A percentile compares a stretch with the other conserved stretches of the same genome.
phyloP scores from a whole-genome alignment of 1,139 yeast species.

The Tardiomyces depauwii region DNA sequence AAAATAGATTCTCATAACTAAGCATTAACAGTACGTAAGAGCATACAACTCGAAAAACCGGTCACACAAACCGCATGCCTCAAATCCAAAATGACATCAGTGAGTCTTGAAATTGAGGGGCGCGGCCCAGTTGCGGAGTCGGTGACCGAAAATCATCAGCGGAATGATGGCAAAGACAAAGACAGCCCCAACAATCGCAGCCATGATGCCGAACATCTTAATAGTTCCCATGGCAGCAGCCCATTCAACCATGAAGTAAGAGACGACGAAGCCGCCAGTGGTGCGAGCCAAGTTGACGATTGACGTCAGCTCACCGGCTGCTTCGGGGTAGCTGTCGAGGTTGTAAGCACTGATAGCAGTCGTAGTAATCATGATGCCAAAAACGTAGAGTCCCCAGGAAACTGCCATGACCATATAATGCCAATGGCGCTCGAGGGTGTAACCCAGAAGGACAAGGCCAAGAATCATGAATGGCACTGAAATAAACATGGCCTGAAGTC shows the following conservation, averaged over 20 bases:
- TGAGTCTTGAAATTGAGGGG: not conserved
- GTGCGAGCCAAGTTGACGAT: not conserved
- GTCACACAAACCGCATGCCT: not conserved
- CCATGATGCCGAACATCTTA: not conserved
- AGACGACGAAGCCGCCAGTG: not conserved
- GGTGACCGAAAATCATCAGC: not conserved
- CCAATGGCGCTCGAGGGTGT: not conserved
- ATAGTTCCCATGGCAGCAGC: not conserved
- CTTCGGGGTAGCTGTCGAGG: not conserved
- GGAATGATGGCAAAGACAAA: not conserved
- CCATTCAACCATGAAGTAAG: not conserved
- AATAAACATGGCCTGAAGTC: not conserved
- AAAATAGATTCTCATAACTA: not conserved
- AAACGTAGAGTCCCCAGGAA: not conserved
- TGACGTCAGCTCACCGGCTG: not conserved
- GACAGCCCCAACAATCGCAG: not conserved
- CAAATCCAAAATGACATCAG: no score
- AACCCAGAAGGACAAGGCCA: not conserved
- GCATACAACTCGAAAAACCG: not conserved
- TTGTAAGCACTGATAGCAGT: not conserved
- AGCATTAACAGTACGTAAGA: not conserved
- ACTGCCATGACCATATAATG: not conserved
- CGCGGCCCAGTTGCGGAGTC: not conserved
- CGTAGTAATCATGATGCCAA: not conserved
- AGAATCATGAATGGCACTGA: not conserved